A percentile compares a stretch with the other conserved stretches of the same genome.
Evolutionary conservation across 441 rosid genomes (phyloP).

Genomic region (Populus hybrid): DNA sequence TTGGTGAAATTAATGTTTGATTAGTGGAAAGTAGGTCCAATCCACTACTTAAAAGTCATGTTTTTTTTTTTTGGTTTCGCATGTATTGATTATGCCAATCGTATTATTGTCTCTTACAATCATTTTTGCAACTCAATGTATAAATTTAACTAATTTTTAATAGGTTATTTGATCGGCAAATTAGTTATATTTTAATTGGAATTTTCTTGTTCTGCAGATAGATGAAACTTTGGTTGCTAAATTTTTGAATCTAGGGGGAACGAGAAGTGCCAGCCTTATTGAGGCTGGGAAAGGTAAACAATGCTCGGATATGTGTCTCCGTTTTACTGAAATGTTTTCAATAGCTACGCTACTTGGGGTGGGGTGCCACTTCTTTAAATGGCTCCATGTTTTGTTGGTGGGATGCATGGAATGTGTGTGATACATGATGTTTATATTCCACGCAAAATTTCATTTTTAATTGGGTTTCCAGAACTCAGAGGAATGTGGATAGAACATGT

Average conservation of each 20-base stretch:
- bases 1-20: too few relatives aligned
- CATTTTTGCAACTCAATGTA: not conserved
- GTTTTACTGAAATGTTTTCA: not conserved
- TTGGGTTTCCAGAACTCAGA: not conserved
- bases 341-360: not conserved
- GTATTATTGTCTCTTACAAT: too few relatives aligned
- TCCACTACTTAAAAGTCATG: too few relatives aligned
- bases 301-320: not conserved
- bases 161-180: not conserved
- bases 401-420: not conserved
- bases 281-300: constrained; percentile 61
- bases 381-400: not conserved
- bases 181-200: constrained; percentile 11
- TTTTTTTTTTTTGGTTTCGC: too few relatives aligned
- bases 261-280: constrained; percentile 40
- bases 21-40: too few relatives aligned
- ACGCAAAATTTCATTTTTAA: not conserved
- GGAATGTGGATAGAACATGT: not conserved
- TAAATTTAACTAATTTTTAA: not conserved
- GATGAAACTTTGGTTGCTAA: constrained; percentile 39
- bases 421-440: not conserved
- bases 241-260: constrained; percentile 62
- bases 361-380: not conserved
- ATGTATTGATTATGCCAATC: too few relatives aligned
- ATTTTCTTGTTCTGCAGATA: constrained; percentile 35